Evolutionary conservation across 306 rosid species (phyloP).

Genomic region (Geum urbanum): DNA sequence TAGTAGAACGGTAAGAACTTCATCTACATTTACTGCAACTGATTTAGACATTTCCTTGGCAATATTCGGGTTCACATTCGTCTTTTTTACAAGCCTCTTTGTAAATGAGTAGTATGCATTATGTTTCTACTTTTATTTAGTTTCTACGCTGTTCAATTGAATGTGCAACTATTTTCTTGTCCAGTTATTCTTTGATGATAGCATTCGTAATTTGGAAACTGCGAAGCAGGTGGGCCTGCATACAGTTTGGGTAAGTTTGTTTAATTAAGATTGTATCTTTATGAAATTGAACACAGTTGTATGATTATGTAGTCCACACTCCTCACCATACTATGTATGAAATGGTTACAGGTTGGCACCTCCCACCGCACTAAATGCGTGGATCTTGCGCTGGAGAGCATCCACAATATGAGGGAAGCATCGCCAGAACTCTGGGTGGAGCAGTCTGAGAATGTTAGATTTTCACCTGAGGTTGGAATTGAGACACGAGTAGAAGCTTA

Average conservation of each 20-base stretch:
- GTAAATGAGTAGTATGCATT: no score
- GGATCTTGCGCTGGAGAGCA: conserved; percentile 84
- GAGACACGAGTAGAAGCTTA: conserved; percentile 69
- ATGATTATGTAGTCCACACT: not conserved
- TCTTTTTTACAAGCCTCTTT: not conserved
- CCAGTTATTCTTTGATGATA: conserved; percentile 86
- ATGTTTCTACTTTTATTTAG: not conserved
- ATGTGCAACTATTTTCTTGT: not conserved
- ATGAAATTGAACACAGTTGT: not conserved
- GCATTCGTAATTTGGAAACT: conserved; percentile 51
- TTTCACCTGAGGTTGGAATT: conserved; percentile 47
- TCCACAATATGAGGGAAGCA: conserved; percentile 81
- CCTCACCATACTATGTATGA: not conserved
- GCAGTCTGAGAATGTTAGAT: conserved; percentile 33
- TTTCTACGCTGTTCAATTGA: not conserved
- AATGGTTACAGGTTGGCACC: conserved; percentile 58
- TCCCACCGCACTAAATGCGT: conserved; percentile 40
- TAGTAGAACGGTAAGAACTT: conserved; percentile 53
- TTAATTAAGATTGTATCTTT: not conserved
- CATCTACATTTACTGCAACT: not conserved
- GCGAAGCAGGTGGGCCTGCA: conserved; percentile 64
- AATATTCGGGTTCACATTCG: not conserved
- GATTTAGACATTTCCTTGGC: no score
- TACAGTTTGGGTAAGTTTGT: conserved; percentile 58
- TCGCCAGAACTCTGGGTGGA: conserved; percentile 83